Conservation (phyloP, 352 stramenopile genomes). For the Pythium apleroticum region DNA sequence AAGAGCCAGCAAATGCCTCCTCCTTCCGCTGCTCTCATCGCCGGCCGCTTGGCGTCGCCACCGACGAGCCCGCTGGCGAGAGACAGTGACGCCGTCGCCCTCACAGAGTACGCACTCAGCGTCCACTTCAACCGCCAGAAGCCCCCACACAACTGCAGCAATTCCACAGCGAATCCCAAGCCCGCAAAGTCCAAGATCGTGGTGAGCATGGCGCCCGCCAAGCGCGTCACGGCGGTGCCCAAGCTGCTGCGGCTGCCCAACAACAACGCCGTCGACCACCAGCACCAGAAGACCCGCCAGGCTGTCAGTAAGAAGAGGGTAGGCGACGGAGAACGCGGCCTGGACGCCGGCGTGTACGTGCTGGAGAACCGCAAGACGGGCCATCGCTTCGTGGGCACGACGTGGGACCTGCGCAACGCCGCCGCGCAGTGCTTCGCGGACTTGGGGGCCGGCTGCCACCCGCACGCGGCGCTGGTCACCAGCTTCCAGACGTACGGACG, state of each 20-base stretch:
- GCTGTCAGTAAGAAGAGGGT: slow-evolving; percentile 12
- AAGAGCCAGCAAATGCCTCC: slow-evolving; percentile 14
- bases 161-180: not conserved
- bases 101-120: slow-evolving; percentile 17
- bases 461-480: slow-evolving; percentile 41
- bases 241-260: slow-evolving; percentile 8
- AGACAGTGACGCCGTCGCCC: not conserved
- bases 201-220: not conserved
- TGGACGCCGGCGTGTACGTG: slow-evolving; percentile 71
- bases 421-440: slow-evolving; percentile 47
- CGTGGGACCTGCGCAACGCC: slow-evolving; percentile 72
- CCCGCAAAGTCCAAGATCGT: not conserved
- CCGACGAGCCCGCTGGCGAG: slow-evolving; percentile 9
- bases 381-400: slow-evolving; percentile 61
- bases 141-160: not conserved
- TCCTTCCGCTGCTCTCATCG: slow-evolving; percentile 11
- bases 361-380: slow-evolving; percentile 63
- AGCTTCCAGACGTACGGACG: slow-evolving; percentile 48
- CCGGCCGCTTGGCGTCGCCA: slow-evolving; percentile 11
- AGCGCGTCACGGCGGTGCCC: slow-evolving; percentile 11
- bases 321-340: slow-evolving; percentile 26
- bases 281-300: slow-evolving; percentile 29
- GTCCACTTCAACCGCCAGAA: slow-evolving; percentile 10
- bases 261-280: slow-evolving; percentile 11
- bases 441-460: slow-evolving; percentile 39